These are phyloP conservation scores for Bothia castanella DNA, from an alignment of 1,284 basidiomycete species.

Conservation along the genomic window DNA sequence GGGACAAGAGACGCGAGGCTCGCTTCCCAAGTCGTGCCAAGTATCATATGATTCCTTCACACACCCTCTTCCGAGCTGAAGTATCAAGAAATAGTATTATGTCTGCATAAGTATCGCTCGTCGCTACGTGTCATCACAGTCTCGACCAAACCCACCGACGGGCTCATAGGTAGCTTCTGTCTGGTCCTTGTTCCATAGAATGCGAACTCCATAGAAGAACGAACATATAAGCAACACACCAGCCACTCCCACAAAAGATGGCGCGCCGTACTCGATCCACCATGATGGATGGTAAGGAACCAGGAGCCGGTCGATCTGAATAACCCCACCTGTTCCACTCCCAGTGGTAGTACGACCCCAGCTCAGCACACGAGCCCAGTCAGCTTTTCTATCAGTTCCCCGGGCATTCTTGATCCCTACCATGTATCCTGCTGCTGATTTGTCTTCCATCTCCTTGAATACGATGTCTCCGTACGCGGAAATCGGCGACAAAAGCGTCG, in stretches of 20 bases:
- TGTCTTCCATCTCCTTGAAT: conserved; percentile 60
- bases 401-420: conserved; percentile 91
- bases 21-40: no score
- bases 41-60: conserved; percentile 22
- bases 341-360: conserved; percentile 82
- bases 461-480: conserved; percentile 78
- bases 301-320: conserved; percentile 82
- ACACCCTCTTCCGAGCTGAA: neutral
- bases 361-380: conserved; percentile 73
- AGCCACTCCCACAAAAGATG: conserved; percentile 51
- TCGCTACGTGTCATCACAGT: conserved; percentile 46
- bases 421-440: conserved; percentile 47
- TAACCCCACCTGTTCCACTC: conserved; percentile 75
- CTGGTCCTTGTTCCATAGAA: conserved; percentile 65
- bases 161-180: conserved; percentile 84
- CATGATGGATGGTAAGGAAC: conserved; percentile 83
- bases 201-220: conserved; percentile 69
- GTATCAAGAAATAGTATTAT: conserved; percentile 7
- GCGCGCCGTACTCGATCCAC: conserved; percentile 70
- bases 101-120: conserved; percentile 14
- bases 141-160: conserved; percentile 68
- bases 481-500: conserved; percentile 61
- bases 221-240: conserved; percentile 57
- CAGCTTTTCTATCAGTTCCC: conserved; percentile 63
- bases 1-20: conserved; percentile 8